Evolutionary conservation across 805 yeast genomes (phyloP), one percentile per base, ranked within the genome.

Genomic region (Wickerhamomyces rabaulensis): DNA sequence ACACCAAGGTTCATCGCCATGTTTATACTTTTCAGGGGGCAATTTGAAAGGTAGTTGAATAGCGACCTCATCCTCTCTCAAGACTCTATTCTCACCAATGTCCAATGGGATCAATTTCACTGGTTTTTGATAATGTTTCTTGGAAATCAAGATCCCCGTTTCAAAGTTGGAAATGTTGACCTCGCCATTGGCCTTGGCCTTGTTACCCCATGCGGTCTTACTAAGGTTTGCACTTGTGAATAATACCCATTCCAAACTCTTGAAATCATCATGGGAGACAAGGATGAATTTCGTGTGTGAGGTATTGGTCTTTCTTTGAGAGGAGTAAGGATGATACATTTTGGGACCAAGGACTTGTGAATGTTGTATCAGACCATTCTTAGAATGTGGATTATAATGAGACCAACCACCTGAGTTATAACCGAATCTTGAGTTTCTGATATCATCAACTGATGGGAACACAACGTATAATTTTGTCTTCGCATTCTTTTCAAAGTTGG

Each of bases 151-250:
- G 0, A 82, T 71, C 1, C 87, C 87, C 1, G 73, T 71, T 56
- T 82, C 87, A 60, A 68, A 81, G 70, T 78, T 59, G 51, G 62
- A 46, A 65, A 68, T 53, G 52, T 55, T 48, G 55, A 65, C 45
- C 10, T 61, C 55, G 40, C 40, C 45, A 23, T 42, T 22, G 8
- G 10, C 17, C 26, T 44, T 44, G 9, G 15, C 63, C 45, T 36
- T 60, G 6, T 59, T 65, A 0, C 96, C 96, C 96, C 96, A 88
- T 1, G 95, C 96, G 49, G 79, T 84, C 45, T 78, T 78, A 27
- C 91, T 82, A 37, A 87, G 57, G 57, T 88, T 88, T 27, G 88
- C 85, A 41, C 90, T 82, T 0, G 94, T 85, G 58, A 85, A 69
- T 6, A 85, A 61, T 17, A 82, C 74, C 95, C 95, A 88, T 43